phyloP scores from a whole-genome alignment of 2,329 filamentous ascomycete genomes.

The Helminthosporium solani region DNA sequence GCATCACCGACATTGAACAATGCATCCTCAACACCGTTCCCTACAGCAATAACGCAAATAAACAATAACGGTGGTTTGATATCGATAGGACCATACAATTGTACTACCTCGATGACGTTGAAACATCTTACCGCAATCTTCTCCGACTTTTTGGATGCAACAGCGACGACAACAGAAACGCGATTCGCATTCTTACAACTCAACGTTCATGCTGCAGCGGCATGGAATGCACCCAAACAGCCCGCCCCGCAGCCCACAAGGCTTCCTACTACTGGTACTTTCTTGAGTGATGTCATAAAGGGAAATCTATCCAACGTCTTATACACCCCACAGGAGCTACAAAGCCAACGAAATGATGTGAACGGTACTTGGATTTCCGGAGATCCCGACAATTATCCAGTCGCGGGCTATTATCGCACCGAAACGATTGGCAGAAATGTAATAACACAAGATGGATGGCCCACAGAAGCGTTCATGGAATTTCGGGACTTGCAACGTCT shows the following conservation, averaged over 20 bases:
- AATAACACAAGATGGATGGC: conserved; percentile 63
- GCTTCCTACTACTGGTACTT: conserved; percentile 48
- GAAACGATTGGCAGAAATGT: conserved; percentile 42
- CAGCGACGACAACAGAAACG: conserved; percentile 57
- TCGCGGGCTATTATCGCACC: conserved; percentile 55
- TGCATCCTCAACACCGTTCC: neutral
- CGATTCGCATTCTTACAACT: conserved; percentile 56
- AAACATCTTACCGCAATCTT: conserved; percentile 52
- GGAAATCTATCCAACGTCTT: conserved; percentile 52
- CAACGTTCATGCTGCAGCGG: conserved; percentile 59
- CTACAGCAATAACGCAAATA: conserved; percentile 11
- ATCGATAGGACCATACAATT: conserved; percentile 55
- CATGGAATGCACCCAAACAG: conserved; percentile 38
- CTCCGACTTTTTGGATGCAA: conserved; percentile 54
- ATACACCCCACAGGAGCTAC: conserved; percentile 56
- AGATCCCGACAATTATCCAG: conserved; percentile 45
- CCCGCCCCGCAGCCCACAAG: conserved; percentile 44
- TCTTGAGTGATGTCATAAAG: conserved; percentile 52
- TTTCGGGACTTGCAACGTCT: conserved; percentile 56
- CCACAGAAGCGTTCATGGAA: conserved; percentile 60
- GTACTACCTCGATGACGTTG: conserved; percentile 55
- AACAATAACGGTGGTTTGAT: conserved; percentile 37
- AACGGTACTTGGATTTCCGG: conserved; percentile 59
- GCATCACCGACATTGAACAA: neutral
- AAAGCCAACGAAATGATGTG: conserved; percentile 55